A percentile compares a stretch with the other conserved stretches of the same genome.
These are phyloP conservation scores for Globisporangium parvum DNA, from an alignment of 352 stramenopile genomes.

Conservation along the genomic window DNA sequence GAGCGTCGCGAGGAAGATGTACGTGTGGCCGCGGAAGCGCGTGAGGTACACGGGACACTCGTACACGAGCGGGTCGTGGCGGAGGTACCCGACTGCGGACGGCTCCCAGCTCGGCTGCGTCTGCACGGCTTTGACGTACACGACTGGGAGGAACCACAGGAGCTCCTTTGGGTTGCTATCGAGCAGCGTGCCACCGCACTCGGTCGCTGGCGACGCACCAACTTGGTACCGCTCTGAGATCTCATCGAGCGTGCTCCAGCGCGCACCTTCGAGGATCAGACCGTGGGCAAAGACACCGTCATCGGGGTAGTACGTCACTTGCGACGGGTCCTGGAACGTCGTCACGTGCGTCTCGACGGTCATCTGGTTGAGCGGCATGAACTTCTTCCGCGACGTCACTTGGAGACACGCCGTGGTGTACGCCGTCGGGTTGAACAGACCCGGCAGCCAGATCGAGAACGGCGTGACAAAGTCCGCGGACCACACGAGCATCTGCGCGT, in stretches of 20 bases:
- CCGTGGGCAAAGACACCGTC: constrained; percentile 95
- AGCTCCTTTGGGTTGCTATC: constrained; percentile 96
- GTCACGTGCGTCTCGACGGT: constrained; percentile 95
- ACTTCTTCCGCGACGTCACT: constrained; percentile 90
- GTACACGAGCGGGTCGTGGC: constrained; percentile 90
- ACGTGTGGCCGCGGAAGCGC: constrained; percentile 94
- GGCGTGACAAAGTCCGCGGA: constrained; percentile 89
- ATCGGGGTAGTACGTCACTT: constrained; percentile 76
- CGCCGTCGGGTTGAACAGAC: constrained; percentile 94
- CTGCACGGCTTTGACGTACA: constrained; percentile 95
- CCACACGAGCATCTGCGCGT: constrained; percentile 88
- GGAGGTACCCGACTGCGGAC: constrained; percentile 93
- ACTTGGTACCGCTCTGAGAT: constrained; percentile 85
- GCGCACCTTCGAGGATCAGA: constrained; percentile 94
- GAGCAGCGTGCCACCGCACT: constrained; percentile 85
- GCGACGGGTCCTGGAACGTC: constrained; percentile 86
- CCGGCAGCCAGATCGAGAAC: constrained; percentile 93
- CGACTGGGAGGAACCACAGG: constrained; percentile 88
- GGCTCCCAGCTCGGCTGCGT: constrained; percentile 93
- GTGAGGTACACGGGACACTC: constrained; percentile 97
- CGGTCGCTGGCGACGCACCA: constrained; percentile 74
- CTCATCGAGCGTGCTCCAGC: constrained; percentile 89
- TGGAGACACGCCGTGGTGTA: constrained; percentile 96
- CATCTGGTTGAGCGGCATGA: constrained; percentile 94
- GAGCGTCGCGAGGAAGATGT: constrained; percentile 95